These are phyloP conservation scores for Spergularia bocconei DNA, from an alignment of 148 eudicot species.

Conservation along the genomic window DNA sequence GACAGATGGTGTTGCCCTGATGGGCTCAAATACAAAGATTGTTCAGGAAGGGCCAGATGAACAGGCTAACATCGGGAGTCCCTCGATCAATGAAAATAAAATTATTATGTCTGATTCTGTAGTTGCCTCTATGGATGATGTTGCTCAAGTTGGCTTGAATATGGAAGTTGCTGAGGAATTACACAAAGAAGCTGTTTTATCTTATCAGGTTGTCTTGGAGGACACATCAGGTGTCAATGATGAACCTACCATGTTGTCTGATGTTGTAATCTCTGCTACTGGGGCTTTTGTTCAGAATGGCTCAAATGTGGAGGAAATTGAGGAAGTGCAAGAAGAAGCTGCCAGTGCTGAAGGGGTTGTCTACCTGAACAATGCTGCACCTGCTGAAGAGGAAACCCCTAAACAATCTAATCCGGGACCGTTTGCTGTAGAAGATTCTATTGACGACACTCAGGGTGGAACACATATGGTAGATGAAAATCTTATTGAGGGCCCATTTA, in stretches of 20 bases:
- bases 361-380: slow-evolving; percentile 11
- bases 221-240: slow-evolving; percentile 1
- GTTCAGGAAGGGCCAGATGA: not conserved
- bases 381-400: slow-evolving; percentile 11
- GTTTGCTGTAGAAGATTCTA: slow-evolving; percentile 13
- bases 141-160: slow-evolving; percentile 17
- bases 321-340: slow-evolving; percentile 26
- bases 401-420: slow-evolving; percentile 6
- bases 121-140: slow-evolving; percentile 9
- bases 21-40: not conserved
- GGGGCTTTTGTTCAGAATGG: not conserved
- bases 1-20: not conserved
- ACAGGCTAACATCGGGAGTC: not conserved
- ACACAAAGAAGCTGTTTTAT: slow-evolving; percentile 19
- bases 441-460: slow-evolving; percentile 14
- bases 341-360: slow-evolving; percentile 19
- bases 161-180: slow-evolving; percentile 18
- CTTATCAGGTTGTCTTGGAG: slow-evolving; percentile 21
- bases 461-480: slow-evolving; percentile 14
- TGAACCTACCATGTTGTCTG: not conserved
- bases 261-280: not conserved
- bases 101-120: not conserved
- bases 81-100: not conserved
- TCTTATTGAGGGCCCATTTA: not conserved
- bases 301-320: slow-evolving; percentile 6